Evolutionary conservation across 2,329 filamentous ascomycete genomes (phyloP).

Genomic region (Myriosclerotinia scirpicola): DNA sequence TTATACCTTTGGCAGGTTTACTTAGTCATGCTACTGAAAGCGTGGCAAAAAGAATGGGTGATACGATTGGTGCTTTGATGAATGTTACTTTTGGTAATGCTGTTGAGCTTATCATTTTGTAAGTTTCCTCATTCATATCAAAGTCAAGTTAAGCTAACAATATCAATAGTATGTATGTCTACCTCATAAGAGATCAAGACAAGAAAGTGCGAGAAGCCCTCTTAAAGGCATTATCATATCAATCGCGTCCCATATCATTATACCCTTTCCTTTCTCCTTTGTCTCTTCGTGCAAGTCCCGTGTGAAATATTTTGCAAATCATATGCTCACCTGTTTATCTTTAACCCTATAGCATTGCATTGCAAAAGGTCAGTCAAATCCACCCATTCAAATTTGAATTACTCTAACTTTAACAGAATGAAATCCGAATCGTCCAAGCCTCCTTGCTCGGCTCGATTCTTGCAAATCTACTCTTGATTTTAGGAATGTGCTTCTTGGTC

Average conservation of each 20-base stretch:
- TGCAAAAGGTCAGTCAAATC: conserved; percentile 58
- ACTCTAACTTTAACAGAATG: conserved; percentile 52
- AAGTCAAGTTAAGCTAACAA: conserved; percentile 32
- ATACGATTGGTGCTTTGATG: conserved; percentile 69
- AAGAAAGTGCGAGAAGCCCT: conserved; percentile 48
- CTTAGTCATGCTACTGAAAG: conserved; percentile 74
- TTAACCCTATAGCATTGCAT: conserved; percentile 60
- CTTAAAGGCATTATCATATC: conserved; percentile 47
- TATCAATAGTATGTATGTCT: conserved; percentile 53
- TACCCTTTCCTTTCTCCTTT: conserved; percentile 18
- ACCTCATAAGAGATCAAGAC: conserved; percentile 46
- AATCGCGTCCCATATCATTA: conserved; percentile 48
- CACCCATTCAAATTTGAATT: background rate
- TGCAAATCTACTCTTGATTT: conserved; percentile 81
- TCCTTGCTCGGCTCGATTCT: conserved; percentile 87
- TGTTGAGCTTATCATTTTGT: conserved; percentile 78
- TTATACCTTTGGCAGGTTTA: conserved; percentile 71
- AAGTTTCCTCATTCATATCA: conserved; percentile 34
- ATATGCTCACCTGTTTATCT: conserved; percentile 42
- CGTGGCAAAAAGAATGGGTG: conserved; percentile 69
- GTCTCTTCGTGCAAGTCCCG: conserved; percentile 29
- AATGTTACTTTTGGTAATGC: conserved; percentile 80
- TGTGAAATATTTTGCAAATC: conserved; percentile 33
- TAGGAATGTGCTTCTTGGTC: conserved; percentile 88
- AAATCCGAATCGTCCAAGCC: conserved; percentile 90